These are phyloP conservation scores for Penicillium arizonense DNA, from an alignment of 495 filamentous ascomycete genomes.

Conservation along the genomic window DNA sequence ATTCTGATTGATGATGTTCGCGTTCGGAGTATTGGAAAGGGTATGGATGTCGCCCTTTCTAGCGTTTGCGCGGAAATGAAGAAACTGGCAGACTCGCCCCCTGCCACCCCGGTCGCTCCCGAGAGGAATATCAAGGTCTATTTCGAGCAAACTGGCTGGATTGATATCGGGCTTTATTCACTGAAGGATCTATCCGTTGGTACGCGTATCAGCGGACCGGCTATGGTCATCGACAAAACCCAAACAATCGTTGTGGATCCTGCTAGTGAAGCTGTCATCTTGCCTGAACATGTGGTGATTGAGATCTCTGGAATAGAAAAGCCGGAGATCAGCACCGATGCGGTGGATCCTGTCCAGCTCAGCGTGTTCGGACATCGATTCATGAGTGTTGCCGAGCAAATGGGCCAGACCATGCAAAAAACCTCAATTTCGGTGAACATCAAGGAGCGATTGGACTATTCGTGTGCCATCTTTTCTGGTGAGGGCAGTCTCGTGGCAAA, in stretches of 20 bases:
- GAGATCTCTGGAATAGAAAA: conserved; percentile 52
- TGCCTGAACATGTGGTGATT: too few species aligned
- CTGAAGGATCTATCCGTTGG: conserved; percentile 81
- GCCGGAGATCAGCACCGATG: conserved; percentile 44
- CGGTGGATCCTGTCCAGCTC: conserved; percentile 81
- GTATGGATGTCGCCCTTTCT: conserved; percentile 21
- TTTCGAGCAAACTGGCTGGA: conserved; percentile 28
- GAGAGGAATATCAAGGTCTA: conserved; percentile 40
- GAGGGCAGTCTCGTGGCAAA: conserved; percentile 91
- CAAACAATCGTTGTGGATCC: conserved; percentile 95
- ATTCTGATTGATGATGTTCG: conserved; percentile 55
- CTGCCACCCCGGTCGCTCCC: conserved; percentile 20
- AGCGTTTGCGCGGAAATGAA: conserved; percentile 38
- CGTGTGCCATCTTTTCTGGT: conserved; percentile 90
- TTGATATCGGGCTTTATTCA: conserved; percentile 54
- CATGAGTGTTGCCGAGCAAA: conserved; percentile 99
- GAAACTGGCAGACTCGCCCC: conserved; percentile 23
- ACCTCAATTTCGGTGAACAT: conserved; percentile 97
- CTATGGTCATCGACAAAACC: conserved; percentile 89
- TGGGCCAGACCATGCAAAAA: conserved; percentile 94
- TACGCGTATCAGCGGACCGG: conserved; percentile 76
- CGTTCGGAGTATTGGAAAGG: conserved; percentile 39
- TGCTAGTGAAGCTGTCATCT: too few species aligned
- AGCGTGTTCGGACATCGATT: conserved; percentile 96
- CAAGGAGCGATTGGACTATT: conserved; percentile 95